phyloP scores from a whole-genome alignment of 139 green algal species.

The Chlorella ohadii region DNA sequence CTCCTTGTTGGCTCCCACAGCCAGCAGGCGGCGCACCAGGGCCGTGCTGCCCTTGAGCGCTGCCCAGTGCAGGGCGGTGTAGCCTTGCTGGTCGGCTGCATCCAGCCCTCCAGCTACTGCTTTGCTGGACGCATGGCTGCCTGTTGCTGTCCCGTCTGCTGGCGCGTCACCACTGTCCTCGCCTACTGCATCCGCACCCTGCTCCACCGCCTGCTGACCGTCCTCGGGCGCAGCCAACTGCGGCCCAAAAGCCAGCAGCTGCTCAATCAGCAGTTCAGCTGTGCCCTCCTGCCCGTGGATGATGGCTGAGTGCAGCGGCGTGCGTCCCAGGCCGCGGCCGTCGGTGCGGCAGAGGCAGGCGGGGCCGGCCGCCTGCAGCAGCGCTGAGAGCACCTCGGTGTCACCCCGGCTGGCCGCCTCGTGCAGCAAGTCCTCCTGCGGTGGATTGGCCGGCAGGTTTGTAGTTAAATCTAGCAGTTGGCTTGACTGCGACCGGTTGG shows the following conservation, averaged over 20 bases:
- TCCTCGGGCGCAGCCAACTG: not conserved
- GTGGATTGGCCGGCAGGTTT: too few relatives aligned
- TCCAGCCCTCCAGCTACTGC: constrained; percentile 14
- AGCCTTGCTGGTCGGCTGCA: constrained; percentile 41
- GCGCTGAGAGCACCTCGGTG: constrained; percentile 21
- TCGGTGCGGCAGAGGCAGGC: constrained; percentile 23
- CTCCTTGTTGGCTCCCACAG: not conserved
- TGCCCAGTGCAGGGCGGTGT: constrained; percentile 53
- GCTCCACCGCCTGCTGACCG: not conserved
- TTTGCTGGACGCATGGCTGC: not conserved
- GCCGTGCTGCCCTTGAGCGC: constrained; percentile 32
- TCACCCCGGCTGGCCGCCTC: constrained; percentile 42
- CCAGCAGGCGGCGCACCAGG: constrained; percentile 8
- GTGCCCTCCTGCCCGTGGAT: constrained; percentile 45
- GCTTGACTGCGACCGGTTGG: too few relatives aligned
- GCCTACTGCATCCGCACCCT: not conserved
- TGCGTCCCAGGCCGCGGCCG: constrained; percentile 31
- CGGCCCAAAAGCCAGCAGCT: not conserved
- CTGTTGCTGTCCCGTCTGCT: not conserved
- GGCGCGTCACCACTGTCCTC: not conserved
- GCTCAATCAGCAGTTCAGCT: constrained; percentile 37
- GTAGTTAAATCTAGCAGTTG: too few relatives aligned
- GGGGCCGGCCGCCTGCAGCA: constrained; percentile 39
- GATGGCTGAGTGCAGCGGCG: constrained; percentile 50
- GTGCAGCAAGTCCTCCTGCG: constrained; percentile 39